Conservation (phyloP, 2,329 filamentous ascomycete genomes). For the Chaetomiaceae sp. region DNA sequence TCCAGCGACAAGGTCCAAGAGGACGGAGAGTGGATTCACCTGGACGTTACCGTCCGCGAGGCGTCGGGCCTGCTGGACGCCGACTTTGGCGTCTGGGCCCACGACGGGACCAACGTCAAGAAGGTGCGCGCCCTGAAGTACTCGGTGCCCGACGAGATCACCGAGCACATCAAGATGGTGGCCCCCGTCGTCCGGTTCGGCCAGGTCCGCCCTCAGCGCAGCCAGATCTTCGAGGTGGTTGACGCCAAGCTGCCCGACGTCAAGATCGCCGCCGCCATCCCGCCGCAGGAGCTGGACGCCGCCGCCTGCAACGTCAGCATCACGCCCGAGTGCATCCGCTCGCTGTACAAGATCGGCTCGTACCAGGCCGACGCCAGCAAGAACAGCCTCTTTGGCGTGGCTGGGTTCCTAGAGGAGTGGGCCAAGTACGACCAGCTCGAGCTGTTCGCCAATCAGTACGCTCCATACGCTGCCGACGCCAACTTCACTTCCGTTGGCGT, state of each 20-base stretch:
- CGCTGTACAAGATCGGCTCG: constrained; percentile 41
- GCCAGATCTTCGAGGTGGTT: constrained; percentile 26
- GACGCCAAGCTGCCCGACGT: constrained; percentile 17
- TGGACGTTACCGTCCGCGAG: constrained; percentile 45
- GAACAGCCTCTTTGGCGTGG: constrained; percentile 60
- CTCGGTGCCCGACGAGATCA: constrained; percentile 54
- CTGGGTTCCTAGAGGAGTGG: constrained; percentile 39
- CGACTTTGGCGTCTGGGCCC: constrained; percentile 50
- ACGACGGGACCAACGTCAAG: constrained; percentile 40
- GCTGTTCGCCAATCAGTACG: constrained; percentile 51
- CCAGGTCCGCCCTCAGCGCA: constrained; percentile 36
- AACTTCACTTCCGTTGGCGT: constrained; percentile 56
- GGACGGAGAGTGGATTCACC: constrained; percentile 57
- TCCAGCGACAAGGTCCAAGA: constrained; percentile 36
- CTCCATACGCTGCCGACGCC: constrained; percentile 40
- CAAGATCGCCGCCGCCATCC: constrained; percentile 16
- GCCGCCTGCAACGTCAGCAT: constrained; percentile 35
- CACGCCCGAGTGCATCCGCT: constrained; percentile 42
- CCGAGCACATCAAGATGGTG: constrained; percentile 54
- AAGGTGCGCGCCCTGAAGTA: constrained; percentile 47
- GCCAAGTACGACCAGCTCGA: constrained; percentile 52
- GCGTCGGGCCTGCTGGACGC: constrained; percentile 55
- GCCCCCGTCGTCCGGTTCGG: constrained; percentile 62
- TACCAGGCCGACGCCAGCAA: constrained; percentile 53
- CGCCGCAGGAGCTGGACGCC: constrained; percentile 22